These are phyloP conservation scores for Scenedesmus sp. DNA, from an alignment of 163 green algal genomes.

Conservation along the genomic window DNA sequence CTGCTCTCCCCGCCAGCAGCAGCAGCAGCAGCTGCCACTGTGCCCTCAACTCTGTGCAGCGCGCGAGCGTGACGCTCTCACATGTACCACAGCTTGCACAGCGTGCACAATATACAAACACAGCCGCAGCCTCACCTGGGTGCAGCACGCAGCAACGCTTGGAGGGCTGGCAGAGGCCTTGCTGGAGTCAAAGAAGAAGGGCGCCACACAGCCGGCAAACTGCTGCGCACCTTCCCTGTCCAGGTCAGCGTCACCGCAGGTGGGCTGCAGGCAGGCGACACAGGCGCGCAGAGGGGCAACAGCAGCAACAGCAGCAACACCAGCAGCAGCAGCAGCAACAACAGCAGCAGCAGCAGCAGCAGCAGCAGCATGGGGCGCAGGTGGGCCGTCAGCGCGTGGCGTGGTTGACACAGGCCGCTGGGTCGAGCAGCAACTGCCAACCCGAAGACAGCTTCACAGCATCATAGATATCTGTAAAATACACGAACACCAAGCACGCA, in stretches of 20 bases:
- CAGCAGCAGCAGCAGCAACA: not conserved
- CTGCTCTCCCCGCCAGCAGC: too few species aligned
- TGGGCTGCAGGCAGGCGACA: slow-evolving; percentile 6
- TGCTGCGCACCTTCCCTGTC: not conserved
- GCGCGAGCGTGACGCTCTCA: not conserved
- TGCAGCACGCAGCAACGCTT: not conserved
- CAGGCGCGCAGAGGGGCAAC: not conserved
- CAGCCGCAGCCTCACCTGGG: not conserved
- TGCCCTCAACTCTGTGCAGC: too few species aligned
- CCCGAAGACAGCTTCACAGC: too few species aligned
- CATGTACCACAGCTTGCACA: not conserved
- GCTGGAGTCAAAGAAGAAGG: slow-evolving; percentile 4
- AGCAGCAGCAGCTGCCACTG: too few species aligned
- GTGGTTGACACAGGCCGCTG: too few species aligned
- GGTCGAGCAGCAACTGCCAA: too few species aligned
- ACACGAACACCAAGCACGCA: too few species aligned
- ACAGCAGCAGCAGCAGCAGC: not conserved
- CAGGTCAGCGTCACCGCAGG: slow-evolving; percentile 13
- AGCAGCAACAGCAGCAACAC: not conserved
- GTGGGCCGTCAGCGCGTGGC: too few species aligned
- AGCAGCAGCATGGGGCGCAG: too few species aligned
- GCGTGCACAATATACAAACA: not conserved
- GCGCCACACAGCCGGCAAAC: not conserved
- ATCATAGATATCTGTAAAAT: too few species aligned
- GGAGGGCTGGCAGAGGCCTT: too few species aligned